Percentiles rank a stretch among this genome's conserved stretches.
Evolutionary conservation across 768 basidiomycete genomes (phyloP).

Genomic region (Rhodotorula paludigena): DNA sequence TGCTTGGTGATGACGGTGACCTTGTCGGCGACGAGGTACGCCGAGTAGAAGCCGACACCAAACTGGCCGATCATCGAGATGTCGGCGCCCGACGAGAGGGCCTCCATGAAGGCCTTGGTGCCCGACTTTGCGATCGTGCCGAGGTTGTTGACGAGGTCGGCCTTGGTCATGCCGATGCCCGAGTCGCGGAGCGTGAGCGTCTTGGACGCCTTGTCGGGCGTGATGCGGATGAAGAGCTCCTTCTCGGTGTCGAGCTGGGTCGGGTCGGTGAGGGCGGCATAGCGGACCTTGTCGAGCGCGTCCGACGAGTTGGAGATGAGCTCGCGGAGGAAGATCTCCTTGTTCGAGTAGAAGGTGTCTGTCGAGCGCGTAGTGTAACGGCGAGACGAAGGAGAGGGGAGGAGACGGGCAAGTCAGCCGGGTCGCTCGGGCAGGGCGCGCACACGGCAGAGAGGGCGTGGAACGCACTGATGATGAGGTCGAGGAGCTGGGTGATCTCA

Average conservation of each 20-base stretch:
- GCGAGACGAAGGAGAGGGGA: not conserved
- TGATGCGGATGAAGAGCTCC: conserved; percentile 91
- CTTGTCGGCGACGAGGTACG: conserved; percentile 96
- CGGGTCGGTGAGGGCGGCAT: conserved; percentile 89
- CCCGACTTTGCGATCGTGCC: conserved; percentile 54
- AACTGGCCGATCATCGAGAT: conserved; percentile 48
- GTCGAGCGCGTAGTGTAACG: conserved; percentile 4
- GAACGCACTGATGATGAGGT: conserved; percentile 91
- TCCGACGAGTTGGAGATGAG: conserved; percentile 95
- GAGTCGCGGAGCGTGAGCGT: conserved; percentile 83
- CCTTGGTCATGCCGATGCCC: conserved; percentile 99
- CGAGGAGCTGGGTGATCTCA: conserved; percentile 97
- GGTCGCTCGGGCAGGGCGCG: not conserved
- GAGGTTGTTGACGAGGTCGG: conserved; percentile 95
- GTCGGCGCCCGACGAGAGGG: conserved; percentile 59
- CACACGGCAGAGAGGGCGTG: not conserved
- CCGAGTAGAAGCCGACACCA: conserved; percentile 99
- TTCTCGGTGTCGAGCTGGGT: conserved; percentile 80
- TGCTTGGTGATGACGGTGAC: conserved; percentile 99
- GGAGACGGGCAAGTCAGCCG: not conserved
- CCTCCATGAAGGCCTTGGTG: conserved; percentile 97
- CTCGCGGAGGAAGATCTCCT: conserved; percentile 95
- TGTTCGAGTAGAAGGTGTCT: conserved; percentile 99
- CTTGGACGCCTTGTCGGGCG: conserved; percentile 93
- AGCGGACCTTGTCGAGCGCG: conserved; percentile 98